Base-by-base conservation (phyloP, 768 basidiomycete genomes). In the Exsudoporus frostii region DNA sequence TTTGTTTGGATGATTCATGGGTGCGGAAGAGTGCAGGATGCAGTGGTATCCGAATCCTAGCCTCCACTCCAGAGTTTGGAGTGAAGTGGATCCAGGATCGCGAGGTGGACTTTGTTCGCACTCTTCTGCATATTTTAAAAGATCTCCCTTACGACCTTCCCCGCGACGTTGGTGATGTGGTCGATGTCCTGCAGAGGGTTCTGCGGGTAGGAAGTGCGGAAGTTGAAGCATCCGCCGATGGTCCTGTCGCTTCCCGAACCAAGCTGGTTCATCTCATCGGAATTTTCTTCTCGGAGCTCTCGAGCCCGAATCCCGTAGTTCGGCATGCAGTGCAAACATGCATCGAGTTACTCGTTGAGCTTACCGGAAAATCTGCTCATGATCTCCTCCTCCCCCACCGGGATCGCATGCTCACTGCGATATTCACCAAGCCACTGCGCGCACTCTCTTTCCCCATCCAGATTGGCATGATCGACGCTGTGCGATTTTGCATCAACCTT, bases 381-480 rank as follows among this genome's bases (percentile, higher is more conserved):
- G 92, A 94, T 40, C 76, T 98, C n/a, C 76, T 99, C 44, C 74
- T 81, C 67, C 89, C 83, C 15, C 88, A 94, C 62, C 86, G 92
- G 43, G 92, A 94, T 57, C 85, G 92, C 29, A 86, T 98, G 73
- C 77, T 98, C 36, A 82, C 83, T 17, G 83, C 88, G 2, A 94
- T 99, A 59, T 98, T 89, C 73, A 91, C 90, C n/a, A 98, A 98
- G 65, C 97, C 97, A 13, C 79, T 99, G 19, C 80, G 97, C 48
- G 97, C 97, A 0, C 79, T 99, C 24, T 94, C 94, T 2, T 95
- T 98, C 67, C 79, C 88, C 15, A 92, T 92, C 63, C 97, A 98
- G 69, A 97, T 98, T 52, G 97, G 95, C 29, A 94, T 98, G 81
- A 93, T 98, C 54, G 97, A 98, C 63, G 93, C 93, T 17, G 85